phyloP scores from a whole-genome alignment of 495 filamentous ascomycete genomes.

The Talaromyces liani region DNA sequence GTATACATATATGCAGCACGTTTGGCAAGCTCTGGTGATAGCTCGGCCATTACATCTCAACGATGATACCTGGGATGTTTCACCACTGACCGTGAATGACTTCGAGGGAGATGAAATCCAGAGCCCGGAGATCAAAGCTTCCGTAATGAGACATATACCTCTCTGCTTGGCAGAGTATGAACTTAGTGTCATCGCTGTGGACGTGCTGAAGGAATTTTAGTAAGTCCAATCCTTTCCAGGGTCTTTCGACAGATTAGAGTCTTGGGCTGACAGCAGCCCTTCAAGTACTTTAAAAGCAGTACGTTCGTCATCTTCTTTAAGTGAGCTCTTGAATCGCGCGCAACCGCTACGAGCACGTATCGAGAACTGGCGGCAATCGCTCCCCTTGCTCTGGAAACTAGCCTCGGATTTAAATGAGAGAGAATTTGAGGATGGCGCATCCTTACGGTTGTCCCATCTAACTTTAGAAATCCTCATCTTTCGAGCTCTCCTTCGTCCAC shows the following conservation, averaged over 20 bases:
- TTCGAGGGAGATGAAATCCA: neutral
- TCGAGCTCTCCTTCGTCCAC: neutral
- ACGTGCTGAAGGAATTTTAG: neutral
- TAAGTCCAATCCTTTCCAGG: neutral
- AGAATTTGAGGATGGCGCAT: neutral
- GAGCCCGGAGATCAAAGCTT: neutral
- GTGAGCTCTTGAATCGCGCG: neutral
- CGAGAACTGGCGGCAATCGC: neutral
- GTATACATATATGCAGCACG: neutral
- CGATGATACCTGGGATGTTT: neutral
- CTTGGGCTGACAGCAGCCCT: neutral
- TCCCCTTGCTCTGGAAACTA: neutral
- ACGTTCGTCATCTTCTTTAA: neutral
- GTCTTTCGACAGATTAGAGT: neutral
- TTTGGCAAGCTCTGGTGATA: neutral
- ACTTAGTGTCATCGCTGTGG: neutral
- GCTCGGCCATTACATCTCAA: slow-evolving; percentile 2
- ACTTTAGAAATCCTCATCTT: neutral
- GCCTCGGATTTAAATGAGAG: neutral
- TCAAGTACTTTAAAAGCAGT: neutral
- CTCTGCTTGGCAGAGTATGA: neutral
- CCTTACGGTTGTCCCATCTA: neutral
- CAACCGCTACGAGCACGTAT: neutral
- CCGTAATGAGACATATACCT: neutral
- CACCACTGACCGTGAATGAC: neutral